Base-by-base conservation (phyloP, 1,139 yeast genomes). In the Candida mesenterica region DNA sequence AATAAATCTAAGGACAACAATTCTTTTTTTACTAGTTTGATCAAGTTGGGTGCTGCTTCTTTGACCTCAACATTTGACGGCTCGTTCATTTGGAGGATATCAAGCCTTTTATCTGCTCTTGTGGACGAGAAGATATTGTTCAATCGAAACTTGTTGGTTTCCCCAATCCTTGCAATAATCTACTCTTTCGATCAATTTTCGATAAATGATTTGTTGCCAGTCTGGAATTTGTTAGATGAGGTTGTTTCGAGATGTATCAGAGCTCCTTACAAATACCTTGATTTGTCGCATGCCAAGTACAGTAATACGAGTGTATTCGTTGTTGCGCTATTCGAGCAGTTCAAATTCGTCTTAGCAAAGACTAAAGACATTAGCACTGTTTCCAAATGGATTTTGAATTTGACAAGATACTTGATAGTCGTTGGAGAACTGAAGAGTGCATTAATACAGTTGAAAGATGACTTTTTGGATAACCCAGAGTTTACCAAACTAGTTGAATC, bases 191-290 rank as follows among this genome's bases (percentile, higher is more conserved):
- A 42, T 31, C 30, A 31, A 3, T 30, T 22, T 17, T 24, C 20
- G 10, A n/a, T n/a, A 19, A 15, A 26, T 3, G 33, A 38, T 18
- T 38, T 38, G 8, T 23, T 46, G 31, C 26, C 37, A 23, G 32
- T 59, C 19, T 83, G 88, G 82, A 64, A 64, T 12, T 57, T 87
- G 26, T 46, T 90, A 12, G 95, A 89, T 53, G 94, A 89, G 53
- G 66, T 85, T 1, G 70, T 87, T 18, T 67, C 88, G 1, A 72
- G 96, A 45, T 70, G 81, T 41, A 70, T 83, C 36, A 72, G 78
- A 41, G 62, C 87, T 1, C 97, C 97, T 0, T 92, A 83, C 60
- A 88, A 85, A 53, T 90, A 88, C 48, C 72, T 87, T 36, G 97
- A 90, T 52, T 52, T 68, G 40, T 69, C 86, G 1, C 75, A 74